Percentiles rank a stretch among this genome's conserved stretches.
Conservation (phyloP, 2,329 filamentous ascomycete genomes). For the Hymenoscyphus fraxineus region DNA sequence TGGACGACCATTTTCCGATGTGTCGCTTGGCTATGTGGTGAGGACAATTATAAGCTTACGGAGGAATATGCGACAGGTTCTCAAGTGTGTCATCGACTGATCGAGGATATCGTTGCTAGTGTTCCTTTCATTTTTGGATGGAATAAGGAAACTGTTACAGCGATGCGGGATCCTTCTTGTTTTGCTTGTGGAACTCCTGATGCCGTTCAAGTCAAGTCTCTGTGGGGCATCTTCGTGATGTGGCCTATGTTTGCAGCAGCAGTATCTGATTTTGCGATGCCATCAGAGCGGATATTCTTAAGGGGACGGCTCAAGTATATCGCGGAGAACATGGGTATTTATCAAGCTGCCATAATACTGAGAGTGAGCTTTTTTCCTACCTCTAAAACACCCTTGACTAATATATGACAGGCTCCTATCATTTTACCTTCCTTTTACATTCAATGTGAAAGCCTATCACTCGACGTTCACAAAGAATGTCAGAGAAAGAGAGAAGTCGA, state of each 20-base stretch:
- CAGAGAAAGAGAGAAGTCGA: not conserved
- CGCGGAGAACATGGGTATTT: slow-evolving; percentile 24
- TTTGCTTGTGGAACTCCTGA: slow-evolving; percentile 48
- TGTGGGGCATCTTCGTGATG: slow-evolving; percentile 26
- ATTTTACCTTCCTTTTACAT: slow-evolving; percentile 7
- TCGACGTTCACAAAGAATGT: not conserved
- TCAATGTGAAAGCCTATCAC: not conserved
- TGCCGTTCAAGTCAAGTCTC: slow-evolving; percentile 15
- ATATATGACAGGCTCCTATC: not conserved
- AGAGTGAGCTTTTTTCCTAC: slow-evolving; percentile 15
- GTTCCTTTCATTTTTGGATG: slow-evolving; percentile 59
- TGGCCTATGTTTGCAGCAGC: slow-evolving; percentile 27
- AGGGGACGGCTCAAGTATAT: slow-evolving; percentile 24
- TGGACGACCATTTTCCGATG: slow-evolving; percentile 54
- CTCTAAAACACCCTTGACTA: not conserved
- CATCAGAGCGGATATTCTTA: slow-evolving; percentile 23
- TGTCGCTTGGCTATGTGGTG: slow-evolving; percentile 55
- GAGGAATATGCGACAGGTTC: slow-evolving; percentile 55
- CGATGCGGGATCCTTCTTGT: slow-evolving; percentile 39
- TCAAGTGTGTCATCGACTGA: slow-evolving; percentile 47
- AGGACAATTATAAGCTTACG: slow-evolving; percentile 57
- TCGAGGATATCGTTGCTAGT: slow-evolving; percentile 56
- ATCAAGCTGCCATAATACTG: slow-evolving; percentile 24
- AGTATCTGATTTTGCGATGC: slow-evolving; percentile 24
- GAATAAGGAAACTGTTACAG: slow-evolving; percentile 42